phyloP scores from a whole-genome alignment of 73 alveolate genomes.

The Symbiodinium pilosum region DNA sequence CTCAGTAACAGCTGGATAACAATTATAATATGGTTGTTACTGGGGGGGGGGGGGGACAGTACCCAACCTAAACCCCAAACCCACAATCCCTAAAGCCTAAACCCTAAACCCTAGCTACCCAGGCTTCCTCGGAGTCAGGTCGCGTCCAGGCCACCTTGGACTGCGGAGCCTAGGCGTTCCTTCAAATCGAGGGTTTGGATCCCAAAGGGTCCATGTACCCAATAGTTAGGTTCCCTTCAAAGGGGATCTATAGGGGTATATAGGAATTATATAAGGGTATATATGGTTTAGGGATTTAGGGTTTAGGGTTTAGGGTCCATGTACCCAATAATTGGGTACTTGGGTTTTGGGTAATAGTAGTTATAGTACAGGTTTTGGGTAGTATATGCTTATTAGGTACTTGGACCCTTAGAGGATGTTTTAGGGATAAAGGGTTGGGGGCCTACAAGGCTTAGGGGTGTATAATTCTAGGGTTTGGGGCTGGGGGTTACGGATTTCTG shows the following conservation, averaged over 20 bases:
- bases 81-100: background rate
- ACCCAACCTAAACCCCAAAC: background rate
- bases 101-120: background rate
- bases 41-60: no score
- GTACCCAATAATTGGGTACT: background rate
- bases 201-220: background rate
- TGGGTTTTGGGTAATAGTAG: background rate
- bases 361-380: background rate
- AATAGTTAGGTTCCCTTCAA: background rate
- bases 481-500: no score
- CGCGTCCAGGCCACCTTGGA: background rate
- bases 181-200: constrained; percentile 83
- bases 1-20: background rate
- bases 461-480: no score
- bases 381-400: no score
- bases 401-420: background rate
- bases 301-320: background rate
- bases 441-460: background rate
- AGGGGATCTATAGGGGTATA: no score
- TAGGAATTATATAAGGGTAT: background rate
- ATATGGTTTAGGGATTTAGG: background rate
- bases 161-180: no score
- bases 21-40: no score
- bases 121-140: background rate
- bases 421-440: background rate